Conservation (phyloP, 441 rosid species). For the Corymbia citriodora region DNA sequence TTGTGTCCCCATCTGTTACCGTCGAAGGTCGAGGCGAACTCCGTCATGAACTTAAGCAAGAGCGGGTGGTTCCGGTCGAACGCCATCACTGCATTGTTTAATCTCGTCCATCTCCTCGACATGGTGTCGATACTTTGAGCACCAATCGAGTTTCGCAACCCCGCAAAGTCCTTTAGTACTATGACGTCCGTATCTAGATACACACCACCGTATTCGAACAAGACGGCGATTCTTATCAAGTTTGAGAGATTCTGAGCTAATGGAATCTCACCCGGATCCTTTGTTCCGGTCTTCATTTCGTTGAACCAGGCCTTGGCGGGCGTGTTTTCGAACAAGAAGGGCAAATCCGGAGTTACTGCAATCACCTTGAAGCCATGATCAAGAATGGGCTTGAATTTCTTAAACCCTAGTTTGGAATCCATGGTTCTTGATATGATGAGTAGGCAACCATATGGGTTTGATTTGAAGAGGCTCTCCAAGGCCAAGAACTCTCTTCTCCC, state of each 20-base stretch:
- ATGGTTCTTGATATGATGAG: constrained; percentile 46
- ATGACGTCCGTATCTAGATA: constrained; percentile 56
- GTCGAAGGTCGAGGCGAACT: constrained; percentile 50
- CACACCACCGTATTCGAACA: constrained; percentile 56
- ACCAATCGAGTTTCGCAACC: constrained; percentile 48
- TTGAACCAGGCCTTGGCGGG: constrained; percentile 45
- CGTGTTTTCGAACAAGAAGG: constrained; percentile 35
- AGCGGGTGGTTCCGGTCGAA: constrained; percentile 53
- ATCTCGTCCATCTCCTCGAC: constrained; percentile 43
- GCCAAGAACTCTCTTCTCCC: constrained; percentile 35
- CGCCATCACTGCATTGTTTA: constrained; percentile 52
- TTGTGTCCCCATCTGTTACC: constrained; percentile 68
- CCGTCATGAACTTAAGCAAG: constrained; percentile 35
- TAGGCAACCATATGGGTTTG: constrained; percentile 49
- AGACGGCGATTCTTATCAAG: constrained; percentile 39
- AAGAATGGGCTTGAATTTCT: constrained; percentile 30
- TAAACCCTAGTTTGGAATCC: constrained; percentile 35
- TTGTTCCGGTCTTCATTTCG: constrained; percentile 30
- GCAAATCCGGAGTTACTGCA: constrained; percentile 48
- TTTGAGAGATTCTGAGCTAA: constrained; percentile 55
- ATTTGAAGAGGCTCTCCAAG: constrained; percentile 42
- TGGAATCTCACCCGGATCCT: constrained; percentile 57
- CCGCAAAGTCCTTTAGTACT: constrained; percentile 32
- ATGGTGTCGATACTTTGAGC: constrained; percentile 43
- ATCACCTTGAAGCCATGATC: constrained; percentile 30